Evolutionary conservation across 2,329 filamentous ascomycete genomes (phyloP).

Genomic region (Cladophialophora exuberans): DNA sequence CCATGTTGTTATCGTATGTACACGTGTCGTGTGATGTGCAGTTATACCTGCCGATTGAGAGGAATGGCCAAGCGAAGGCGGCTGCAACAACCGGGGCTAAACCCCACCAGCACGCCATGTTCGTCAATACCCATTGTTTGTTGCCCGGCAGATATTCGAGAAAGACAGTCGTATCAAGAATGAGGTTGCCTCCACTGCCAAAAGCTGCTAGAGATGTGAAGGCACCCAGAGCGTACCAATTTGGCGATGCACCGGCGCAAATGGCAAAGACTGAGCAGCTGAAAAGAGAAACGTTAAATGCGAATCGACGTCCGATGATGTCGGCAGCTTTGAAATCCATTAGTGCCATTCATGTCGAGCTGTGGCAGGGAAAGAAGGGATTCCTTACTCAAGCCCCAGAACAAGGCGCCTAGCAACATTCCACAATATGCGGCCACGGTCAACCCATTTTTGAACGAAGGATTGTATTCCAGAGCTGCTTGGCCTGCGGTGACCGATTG

Average conservation of each 20-base stretch:
- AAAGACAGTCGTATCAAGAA: conserved; percentile 53
- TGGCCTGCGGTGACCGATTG: conserved; percentile 31
- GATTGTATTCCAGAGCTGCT: conserved; percentile 29
- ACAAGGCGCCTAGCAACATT: conserved; percentile 54
- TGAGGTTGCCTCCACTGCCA: conserved; percentile 32
- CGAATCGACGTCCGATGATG: conserved; percentile 68
- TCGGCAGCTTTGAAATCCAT: conserved; percentile 53
- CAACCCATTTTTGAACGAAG: conserved; percentile 33
- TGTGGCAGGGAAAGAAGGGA: too few relatives aligned
- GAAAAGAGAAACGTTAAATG: conserved; percentile 70
- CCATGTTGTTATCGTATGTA: conserved; percentile 53
- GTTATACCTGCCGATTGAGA: conserved; percentile 23
- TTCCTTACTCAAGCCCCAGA: conserved; percentile 65
- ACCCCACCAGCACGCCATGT: conserved; percentile 43
- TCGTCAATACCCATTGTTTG: conserved; percentile 62
- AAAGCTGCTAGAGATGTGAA: conserved; percentile 40
- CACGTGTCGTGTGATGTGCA: conserved; percentile 45
- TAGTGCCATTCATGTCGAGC: not conserved
- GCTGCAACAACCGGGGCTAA: conserved; percentile 30
- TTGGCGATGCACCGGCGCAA: conserved; percentile 68
- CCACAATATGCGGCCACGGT: conserved; percentile 48
- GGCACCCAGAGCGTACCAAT: conserved; percentile 44
- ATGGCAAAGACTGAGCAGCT: conserved; percentile 65
- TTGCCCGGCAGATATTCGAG: conserved; percentile 60
- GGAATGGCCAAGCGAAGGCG: conserved; percentile 31